These are phyloP conservation scores for Phlegmacium glaucopus DNA, from an alignment of 768 basidiomycete genomes.

Conservation along the genomic window DNA sequence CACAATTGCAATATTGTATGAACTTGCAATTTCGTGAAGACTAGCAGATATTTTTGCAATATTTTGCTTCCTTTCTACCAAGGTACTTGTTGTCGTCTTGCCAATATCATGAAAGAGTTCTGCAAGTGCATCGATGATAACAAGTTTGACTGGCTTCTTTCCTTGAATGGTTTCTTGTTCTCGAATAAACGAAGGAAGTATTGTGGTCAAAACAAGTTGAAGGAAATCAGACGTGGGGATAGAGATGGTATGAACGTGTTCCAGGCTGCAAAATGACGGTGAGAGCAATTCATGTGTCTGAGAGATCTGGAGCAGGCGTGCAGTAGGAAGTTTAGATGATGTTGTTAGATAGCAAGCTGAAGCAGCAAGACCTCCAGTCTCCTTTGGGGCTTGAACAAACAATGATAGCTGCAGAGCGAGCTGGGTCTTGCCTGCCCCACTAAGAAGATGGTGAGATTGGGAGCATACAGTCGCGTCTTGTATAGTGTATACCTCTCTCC, in stretches of 20 bases:
- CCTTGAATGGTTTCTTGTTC: conserved; percentile 23
- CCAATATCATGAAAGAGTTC: conserved; percentile 74
- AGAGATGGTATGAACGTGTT: conserved; percentile 60
- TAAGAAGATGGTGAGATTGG: conserved; percentile 26
- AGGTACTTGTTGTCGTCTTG: conserved; percentile 55
- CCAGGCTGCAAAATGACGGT: conserved; percentile 40
- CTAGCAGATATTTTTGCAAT: conserved; percentile 63
- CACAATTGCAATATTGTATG: conserved; percentile 66
- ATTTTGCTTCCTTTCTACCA: conserved; percentile 71
- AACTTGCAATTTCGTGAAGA: conserved; percentile 68
- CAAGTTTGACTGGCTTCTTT: conserved; percentile 62
- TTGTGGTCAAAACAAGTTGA: conserved; percentile 49
- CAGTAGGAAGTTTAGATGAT: conserved; percentile 63
- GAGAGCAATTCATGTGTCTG: conserved; percentile 47
- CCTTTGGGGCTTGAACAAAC: conserved; percentile 64
- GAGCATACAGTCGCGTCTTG: conserved; percentile 1
- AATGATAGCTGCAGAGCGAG: conserved; percentile 82
- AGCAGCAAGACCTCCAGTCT: conserved; percentile 57
- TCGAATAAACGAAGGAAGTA: conserved; percentile 51
- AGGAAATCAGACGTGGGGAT: conserved; percentile 53
- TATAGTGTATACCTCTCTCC: conserved; percentile 76
- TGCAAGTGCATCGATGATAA: conserved; percentile 86
- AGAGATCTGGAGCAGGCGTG: conserved; percentile 64
- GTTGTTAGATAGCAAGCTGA: conserved; percentile 79
- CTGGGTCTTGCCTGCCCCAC: conserved; percentile 94